phyloP scores from a whole-genome alignment of 148 eudicot genomes.

The Pharnaceum exiguum region DNA sequence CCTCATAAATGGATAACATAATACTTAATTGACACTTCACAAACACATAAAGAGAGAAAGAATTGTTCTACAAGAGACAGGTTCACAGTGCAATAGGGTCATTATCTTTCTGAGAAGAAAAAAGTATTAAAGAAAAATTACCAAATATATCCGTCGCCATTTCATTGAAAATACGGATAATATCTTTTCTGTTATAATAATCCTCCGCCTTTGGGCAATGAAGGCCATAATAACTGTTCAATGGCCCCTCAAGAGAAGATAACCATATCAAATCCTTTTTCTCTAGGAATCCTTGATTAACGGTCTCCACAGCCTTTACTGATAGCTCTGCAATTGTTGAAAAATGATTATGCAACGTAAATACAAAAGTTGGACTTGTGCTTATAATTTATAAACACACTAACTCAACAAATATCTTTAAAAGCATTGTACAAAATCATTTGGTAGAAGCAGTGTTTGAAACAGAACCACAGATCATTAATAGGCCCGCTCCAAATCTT shows the following conservation, averaged over 20 bases:
- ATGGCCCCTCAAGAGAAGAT: slow-evolving; percentile 35
- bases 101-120: no score
- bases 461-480: no score
- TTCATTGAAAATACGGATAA: slow-evolving; percentile 63
- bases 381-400: no score
- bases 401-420: no score
- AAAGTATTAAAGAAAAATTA: slow-evolving; percentile 20
- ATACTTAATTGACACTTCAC: background rate
- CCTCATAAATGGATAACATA: background rate
- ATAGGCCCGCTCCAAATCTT: no score
- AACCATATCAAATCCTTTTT: slow-evolving; percentile 24
- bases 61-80: no score
- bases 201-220: slow-evolving; percentile 54
- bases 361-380: no score
- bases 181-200: slow-evolving; percentile 52
- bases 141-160: slow-evolving; percentile 81
- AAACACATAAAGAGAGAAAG: background rate
- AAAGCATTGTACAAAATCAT: no score
- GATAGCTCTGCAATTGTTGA: slow-evolving; percentile 32
- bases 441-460: no score
- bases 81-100: no score
- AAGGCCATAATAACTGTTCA: slow-evolving; percentile 42
- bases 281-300: slow-evolving; percentile 33
- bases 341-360: slow-evolving; percentile 7
- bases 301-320: slow-evolving; percentile 40